These are phyloP conservation scores for Aspergillus homomorphus DNA, from an alignment of 495 filamentous ascomycete genomes.

Conservation along the genomic window DNA sequence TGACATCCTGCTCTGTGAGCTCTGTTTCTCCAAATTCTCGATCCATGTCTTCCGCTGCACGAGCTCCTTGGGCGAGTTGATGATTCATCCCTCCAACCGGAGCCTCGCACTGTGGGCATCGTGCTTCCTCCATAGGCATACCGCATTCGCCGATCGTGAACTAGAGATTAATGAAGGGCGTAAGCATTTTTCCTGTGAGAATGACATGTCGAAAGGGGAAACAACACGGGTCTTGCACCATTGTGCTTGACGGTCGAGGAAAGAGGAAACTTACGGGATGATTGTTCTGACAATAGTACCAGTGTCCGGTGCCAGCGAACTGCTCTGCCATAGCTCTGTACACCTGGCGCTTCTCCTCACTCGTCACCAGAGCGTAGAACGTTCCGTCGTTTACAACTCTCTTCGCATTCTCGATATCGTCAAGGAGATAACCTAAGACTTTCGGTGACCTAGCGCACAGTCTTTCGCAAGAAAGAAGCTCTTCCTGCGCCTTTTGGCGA, in stretches of 20 bases:
- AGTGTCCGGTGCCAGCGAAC: constrained; percentile 56
- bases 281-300: constrained; percentile 62
- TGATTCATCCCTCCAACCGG: constrained; percentile 59
- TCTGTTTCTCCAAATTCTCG: constrained; percentile 25
- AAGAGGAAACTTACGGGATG: constrained; percentile 44
- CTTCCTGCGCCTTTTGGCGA: neutral
- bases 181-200: neutral
- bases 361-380: constrained; percentile 41
- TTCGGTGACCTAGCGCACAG: neutral
- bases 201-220: too few relatives aligned
- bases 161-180: constrained; percentile 3
- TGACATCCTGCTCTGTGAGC: neutral
- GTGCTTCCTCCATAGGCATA: constrained; percentile 59
- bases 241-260: neutral
- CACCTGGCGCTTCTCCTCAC: constrained; percentile 40
- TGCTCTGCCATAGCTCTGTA: constrained; percentile 47
- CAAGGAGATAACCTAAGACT: neutral
- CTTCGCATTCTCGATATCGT: constrained; percentile 12
- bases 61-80: constrained; percentile 45
- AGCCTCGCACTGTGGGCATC: constrained; percentile 62
- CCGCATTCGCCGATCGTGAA: constrained; percentile 72
- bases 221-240: too few relatives aligned
- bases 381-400: constrained; percentile 17
- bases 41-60: constrained; percentile 45
- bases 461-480: constrained; percentile 2